Percentiles rank a stretch among this genome's conserved stretches.
Evolutionary conservation across 257 asterid genomes (phyloP).

Genomic region (Eucommia ulmoides): DNA sequence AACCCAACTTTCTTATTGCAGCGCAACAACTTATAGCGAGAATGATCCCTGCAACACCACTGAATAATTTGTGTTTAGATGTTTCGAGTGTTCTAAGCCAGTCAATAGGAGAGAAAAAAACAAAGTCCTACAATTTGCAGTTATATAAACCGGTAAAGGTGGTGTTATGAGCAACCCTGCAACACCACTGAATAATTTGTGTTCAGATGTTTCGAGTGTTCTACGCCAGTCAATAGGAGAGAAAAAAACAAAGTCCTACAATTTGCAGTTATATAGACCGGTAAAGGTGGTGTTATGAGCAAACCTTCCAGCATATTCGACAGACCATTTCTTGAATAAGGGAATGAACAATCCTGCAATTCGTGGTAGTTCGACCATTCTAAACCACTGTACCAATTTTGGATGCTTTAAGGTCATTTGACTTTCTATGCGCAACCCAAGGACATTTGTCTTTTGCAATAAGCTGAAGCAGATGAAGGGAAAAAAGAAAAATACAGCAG

Average conservation of each 20-base stretch:
- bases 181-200: conserved; percentile 57
- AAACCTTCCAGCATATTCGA: conserved; percentile 77
- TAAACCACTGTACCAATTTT: conserved; percentile 55
- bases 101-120: too few relatives aligned
- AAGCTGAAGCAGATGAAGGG: conserved; percentile 46
- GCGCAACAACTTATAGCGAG: conserved; percentile 65
- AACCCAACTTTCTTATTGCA: conserved; percentile 40
- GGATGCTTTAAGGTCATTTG: conserved; percentile 40
- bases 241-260: too few relatives aligned
- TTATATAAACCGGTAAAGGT: too few relatives aligned
- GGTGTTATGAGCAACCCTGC: conserved; percentile 47
- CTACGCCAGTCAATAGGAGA: too few relatives aligned
- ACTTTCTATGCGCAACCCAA: conserved; percentile 36
- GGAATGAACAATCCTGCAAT: conserved; percentile 50
- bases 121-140: too few relatives aligned
- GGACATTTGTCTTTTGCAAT: conserved; percentile 35
- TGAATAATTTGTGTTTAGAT: conserved; percentile 29
- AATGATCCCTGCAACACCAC: conserved; percentile 82
- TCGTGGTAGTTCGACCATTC: conserved; percentile 50
- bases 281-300: too few relatives aligned
- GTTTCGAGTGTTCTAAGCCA: too few relatives aligned
- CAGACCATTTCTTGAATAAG: conserved; percentile 69
- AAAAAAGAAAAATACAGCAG: too few relatives aligned
- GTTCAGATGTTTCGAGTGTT: too few relatives aligned
- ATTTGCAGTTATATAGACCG: too few relatives aligned